Percentiles rank a stretch among this genome's conserved stretches.
Conservation (phyloP, 495 filamentous ascomycete genomes). For the Diplogelasinospora grovesii region DNA sequence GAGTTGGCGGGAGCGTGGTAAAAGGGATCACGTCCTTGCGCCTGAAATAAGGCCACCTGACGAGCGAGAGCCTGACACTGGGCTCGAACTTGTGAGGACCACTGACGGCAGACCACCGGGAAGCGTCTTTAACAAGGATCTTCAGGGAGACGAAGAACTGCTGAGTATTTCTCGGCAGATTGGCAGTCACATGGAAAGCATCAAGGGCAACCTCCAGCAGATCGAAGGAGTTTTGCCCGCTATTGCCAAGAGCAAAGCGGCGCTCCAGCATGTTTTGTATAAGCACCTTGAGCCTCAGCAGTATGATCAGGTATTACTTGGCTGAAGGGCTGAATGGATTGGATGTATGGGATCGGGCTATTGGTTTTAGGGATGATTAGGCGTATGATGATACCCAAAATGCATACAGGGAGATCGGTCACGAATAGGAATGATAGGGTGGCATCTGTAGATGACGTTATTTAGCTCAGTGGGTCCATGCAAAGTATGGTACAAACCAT, state of each 20-base stretch:
- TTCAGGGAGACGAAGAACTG: conserved; percentile 30
- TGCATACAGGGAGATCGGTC: too few species aligned
- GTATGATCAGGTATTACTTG: conserved; percentile 37
- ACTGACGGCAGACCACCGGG: not conserved
- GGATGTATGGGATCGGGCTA: too few species aligned
- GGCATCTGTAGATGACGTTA: too few species aligned
- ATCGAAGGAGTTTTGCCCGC: conserved; percentile 39
- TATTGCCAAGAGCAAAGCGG: conserved; percentile 38
- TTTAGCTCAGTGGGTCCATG: too few species aligned
- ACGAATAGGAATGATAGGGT: too few species aligned
- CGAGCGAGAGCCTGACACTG: conserved; percentile 2
- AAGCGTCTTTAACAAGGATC: conserved; percentile 25
- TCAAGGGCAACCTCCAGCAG: conserved; percentile 52
- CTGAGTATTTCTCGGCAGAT: conserved; percentile 34
- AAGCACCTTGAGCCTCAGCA: conserved; percentile 38
- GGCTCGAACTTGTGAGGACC: conserved; percentile 15
- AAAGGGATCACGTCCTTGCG: conserved; percentile 37
- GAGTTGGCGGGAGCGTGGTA: conserved; percentile 27
- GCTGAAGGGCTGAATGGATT: too few species aligned
- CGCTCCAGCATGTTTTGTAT: conserved; percentile 32
- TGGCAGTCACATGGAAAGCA: conserved; percentile 46
- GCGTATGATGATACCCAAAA: too few species aligned
- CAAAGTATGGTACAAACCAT: too few species aligned
- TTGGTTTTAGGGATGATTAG: conserved; percentile 5
- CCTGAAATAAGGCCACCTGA: conserved; percentile 16